phyloP scores from a whole-genome alignment of 116 monocot genomes.

The Phalaenopsis hybrid region DNA sequence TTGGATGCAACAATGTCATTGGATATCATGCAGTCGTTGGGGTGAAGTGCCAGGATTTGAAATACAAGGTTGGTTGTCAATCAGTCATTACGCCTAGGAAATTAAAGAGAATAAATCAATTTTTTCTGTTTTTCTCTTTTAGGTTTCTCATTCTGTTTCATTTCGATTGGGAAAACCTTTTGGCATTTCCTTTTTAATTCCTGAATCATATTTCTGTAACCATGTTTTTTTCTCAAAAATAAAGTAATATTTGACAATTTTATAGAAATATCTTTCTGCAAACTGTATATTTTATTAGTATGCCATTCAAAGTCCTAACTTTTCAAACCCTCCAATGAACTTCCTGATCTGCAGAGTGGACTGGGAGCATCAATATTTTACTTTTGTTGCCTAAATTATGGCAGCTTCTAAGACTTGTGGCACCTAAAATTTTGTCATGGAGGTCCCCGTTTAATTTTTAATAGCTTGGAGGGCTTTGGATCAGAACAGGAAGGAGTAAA shows the following conservation, averaged over 20 bases:
- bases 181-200: neutral
- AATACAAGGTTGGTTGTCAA: conserved; percentile 58
- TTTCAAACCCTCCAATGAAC: no score
- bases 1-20: conserved; percentile 74
- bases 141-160: neutral
- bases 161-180: neutral
- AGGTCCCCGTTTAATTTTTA: no score
- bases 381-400: no score
- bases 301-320: no score
- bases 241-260: neutral
- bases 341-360: no score
- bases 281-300: neutral
- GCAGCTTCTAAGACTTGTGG: no score
- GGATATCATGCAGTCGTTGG: conserved; percentile 82
- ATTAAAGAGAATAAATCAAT: no score
- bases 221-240: neutral
- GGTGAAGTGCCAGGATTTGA: conserved; percentile 85
- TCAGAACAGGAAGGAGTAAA: no score
- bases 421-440: no score
- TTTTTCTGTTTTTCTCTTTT: neutral
- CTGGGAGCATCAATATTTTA: no score
- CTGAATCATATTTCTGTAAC: neutral
- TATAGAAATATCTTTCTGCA: neutral
- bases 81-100: neutral
- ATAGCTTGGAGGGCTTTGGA: no score